These are phyloP conservation scores for Azolla pinnata DNA, from an alignment of 75 land plant species.

Conservation along the genomic window DNA sequence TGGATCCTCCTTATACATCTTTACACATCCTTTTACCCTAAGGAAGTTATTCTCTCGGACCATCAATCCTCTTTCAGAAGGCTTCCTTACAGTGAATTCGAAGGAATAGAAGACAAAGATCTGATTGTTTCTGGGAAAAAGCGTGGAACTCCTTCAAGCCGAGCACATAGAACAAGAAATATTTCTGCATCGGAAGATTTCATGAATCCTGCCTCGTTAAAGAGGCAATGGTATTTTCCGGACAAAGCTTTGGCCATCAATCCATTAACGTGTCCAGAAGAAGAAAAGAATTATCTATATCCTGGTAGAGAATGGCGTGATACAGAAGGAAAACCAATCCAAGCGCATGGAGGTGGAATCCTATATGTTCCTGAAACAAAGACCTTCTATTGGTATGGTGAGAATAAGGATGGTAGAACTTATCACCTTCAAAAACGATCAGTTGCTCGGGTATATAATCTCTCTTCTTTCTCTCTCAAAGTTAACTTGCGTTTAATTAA, in stretches of 20 bases:
- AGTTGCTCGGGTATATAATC: constrained; percentile 80
- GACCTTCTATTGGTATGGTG: constrained; percentile 97
- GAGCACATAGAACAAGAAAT: constrained; percentile 33
- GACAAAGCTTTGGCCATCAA: constrained; percentile 42
- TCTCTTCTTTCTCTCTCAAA: too few relatives aligned
- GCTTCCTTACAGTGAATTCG: constrained; percentile 36
- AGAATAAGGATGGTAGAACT: constrained; percentile 87
- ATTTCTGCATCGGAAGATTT: constrained; percentile 54
- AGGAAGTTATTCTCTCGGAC: constrained; percentile 10
- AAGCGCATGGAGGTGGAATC: constrained; percentile 97
- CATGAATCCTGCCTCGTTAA: constrained; percentile 51
- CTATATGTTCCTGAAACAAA: constrained; percentile 53
- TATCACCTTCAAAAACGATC: constrained; percentile 62
- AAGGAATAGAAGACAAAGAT: constrained; percentile 44
- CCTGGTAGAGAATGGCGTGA: constrained; percentile 88
- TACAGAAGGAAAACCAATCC: constrained; percentile 81
- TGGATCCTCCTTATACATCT: constrained; percentile 56
- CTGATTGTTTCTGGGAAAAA: neutral
- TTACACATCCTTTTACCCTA: constrained; percentile 36
- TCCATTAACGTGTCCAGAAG: constrained; percentile 37
- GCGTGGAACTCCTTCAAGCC: constrained; percentile 35
- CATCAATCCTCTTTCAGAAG: constrained; percentile 17
- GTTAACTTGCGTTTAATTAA: too few relatives aligned
- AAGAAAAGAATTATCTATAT: constrained; percentile 41
- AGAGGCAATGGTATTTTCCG: constrained; percentile 58